Base-by-base conservation (phyloP, 2,329 filamentous ascomycete genomes). In the Escovopsis sp. region DNA sequence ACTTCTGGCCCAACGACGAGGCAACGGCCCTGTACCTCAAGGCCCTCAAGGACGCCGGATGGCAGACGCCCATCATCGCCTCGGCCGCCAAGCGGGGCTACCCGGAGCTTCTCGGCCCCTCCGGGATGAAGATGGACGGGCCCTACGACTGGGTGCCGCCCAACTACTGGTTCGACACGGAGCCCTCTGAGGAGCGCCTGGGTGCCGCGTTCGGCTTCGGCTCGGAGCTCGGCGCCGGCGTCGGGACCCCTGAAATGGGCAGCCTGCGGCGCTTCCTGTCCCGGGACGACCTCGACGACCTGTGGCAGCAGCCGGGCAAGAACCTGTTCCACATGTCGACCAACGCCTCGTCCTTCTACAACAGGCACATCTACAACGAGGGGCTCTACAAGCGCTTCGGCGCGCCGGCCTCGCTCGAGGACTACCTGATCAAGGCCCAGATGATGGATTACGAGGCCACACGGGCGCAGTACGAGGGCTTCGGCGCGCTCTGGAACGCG, bases 111-210 rank as follows among this genome's bases (percentile, higher is more conserved):
- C 60, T 80, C 0, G 73, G 71, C 0, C 69, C 71, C 0, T 69
- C 70, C 0, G 76, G 76, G 1, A 71, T 81, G 69, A 80, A 78
- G 51, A 81, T 81, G 76, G 67, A 72, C 0, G 77, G 77, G 0
- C 77, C 77, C 0, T 81, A 81, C 48, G 77, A 80, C 51, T 81
- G 75, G 74, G 73, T 77, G 0, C 72, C 77, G 0, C 76, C 76
- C 0, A 76, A 72, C 47, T 80, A 80, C 56, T 81, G 75, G 75
- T 78, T 71, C 47, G 67, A 70, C 38, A 55, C 52, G 6, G 56
- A 63, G 15, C 57, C 60, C 2, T 53, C 55, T 2, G 51, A 39
- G 55, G 65, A 43, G 56, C 66, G 39, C 51, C 39, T 69, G 0
- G 76, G 76, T 0, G 70, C 73, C 0, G 75, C 75, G 0, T 78